Conservation (phyloP, 2,329 filamentous ascomycete species). For the Bretziella fagacearum region DNA sequence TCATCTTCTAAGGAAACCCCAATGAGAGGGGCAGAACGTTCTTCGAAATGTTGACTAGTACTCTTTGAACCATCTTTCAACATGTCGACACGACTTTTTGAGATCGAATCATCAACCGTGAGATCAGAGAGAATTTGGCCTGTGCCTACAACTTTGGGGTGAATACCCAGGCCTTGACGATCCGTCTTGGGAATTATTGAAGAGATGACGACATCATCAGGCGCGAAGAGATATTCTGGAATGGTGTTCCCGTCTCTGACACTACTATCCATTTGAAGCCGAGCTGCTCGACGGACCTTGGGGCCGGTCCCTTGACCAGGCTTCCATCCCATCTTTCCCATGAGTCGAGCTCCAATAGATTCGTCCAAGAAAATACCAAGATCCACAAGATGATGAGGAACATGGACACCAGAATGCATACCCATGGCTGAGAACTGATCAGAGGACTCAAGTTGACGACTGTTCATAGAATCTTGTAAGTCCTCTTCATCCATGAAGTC, state of each 20-base stretch:
- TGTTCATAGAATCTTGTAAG: constrained; percentile 67
- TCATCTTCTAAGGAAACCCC: constrained; percentile 25
- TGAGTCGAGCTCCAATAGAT: constrained; percentile 69
- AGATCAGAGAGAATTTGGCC: neutral
- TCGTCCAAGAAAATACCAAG: constrained; percentile 38
- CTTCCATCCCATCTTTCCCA: constrained; percentile 91
- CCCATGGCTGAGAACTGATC: constrained; percentile 61
- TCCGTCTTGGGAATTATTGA: constrained; percentile 44
- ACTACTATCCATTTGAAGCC: constrained; percentile 30
- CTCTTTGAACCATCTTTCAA: too few relatives aligned
- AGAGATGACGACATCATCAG: constrained; percentile 59
- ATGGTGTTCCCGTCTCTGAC: neutral
- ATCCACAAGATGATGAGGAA: constrained; percentile 27
- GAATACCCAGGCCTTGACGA: constrained; percentile 48
- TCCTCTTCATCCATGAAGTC: constrained; percentile 99
- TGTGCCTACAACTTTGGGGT: neutral
- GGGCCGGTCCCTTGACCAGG: constrained; percentile 86
- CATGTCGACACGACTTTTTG: neutral
- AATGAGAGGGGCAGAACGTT: constrained; percentile 19
- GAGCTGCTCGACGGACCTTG: constrained; percentile 58
- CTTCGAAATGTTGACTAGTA: neutral
- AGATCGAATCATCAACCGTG: neutral
- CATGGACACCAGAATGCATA: too few relatives aligned
- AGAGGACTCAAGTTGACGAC: constrained; percentile 56
- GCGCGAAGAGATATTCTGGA: constrained; percentile 56